Conservation (phyloP, 2,329 filamentous ascomycete genomes). For the Iodosphaeria phyllophila region DNA sequence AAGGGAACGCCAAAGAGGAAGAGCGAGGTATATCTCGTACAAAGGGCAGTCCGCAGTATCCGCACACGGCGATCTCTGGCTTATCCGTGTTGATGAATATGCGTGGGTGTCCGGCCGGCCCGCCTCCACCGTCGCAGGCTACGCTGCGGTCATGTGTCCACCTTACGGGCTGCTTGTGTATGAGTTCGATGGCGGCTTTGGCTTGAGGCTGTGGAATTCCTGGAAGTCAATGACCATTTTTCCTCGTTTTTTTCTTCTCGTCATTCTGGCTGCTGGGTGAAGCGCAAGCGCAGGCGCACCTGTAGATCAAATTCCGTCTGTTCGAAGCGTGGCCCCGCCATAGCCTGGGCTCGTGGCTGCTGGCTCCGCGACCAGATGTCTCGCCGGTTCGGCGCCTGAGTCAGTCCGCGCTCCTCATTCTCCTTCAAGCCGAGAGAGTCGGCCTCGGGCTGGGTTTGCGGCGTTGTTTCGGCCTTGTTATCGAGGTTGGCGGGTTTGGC, state of each 20-base stretch:
- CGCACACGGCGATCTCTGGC: constrained; percentile 77
- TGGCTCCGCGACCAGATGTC: constrained; percentile 76
- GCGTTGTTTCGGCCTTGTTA: constrained; percentile 20
- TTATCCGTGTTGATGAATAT: constrained; percentile 99
- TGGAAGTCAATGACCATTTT: too few species aligned
- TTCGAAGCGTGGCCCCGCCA: constrained; percentile 90
- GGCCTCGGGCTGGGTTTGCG: constrained; percentile 22
- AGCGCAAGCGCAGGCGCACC: constrained; percentile 34
- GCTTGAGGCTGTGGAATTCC: constrained; percentile 62
- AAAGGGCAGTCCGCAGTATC: constrained; percentile 85
- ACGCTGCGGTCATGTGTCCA: constrained; percentile 76
- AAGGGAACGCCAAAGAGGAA: neutral
- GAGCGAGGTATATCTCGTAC: too few species aligned
- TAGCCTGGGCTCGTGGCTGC: constrained; percentile 60
- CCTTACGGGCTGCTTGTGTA: constrained; percentile 85
- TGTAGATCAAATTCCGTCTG: constrained; percentile 87
- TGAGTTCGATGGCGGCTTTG: constrained; percentile 78
- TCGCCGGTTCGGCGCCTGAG: constrained; percentile 75
- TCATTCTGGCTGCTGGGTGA: neutral
- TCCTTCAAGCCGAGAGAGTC: constrained; percentile 15
- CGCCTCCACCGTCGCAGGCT: constrained; percentile 82
- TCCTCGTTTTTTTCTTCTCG: too few species aligned
- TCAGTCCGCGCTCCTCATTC: constrained; percentile 26
- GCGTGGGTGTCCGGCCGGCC: constrained; percentile 72
- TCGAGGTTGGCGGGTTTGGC: constrained; percentile 17